A percentile compares a stretch with the other conserved stretches of the same genome.
Conservation (phyloP, 75 land plant species). For the Cryptomeria japonica region DNA sequence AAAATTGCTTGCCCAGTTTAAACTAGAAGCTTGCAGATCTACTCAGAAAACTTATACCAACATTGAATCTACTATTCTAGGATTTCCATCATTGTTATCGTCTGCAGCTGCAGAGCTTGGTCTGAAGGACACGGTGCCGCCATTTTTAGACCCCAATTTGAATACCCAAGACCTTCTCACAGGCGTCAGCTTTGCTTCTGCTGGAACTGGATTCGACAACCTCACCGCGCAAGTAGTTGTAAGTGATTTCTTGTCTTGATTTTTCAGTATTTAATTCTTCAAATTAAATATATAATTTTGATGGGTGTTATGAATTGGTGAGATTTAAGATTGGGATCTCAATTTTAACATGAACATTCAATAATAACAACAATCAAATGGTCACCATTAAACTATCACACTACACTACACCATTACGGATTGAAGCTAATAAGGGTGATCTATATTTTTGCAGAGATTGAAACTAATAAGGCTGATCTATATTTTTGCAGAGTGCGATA, state of each 20-base stretch:
- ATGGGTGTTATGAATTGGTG: no score
- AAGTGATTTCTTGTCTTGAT: neutral
- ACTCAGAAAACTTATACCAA: no score
- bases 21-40: no score
- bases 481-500: conserved; percentile 38
- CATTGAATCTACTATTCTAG: neutral
- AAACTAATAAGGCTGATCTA: neutral
- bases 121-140: conserved; percentile 26
- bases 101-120: conserved; percentile 40
- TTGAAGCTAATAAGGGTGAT: neutral
- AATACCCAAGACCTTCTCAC: conserved; percentile 28
- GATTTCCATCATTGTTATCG: neutral
- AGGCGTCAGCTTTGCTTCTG: conserved; percentile 80
- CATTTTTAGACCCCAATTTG: conserved; percentile 43
- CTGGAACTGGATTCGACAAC: conserved; percentile 68
- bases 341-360: no score
- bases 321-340: no score
- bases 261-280: no score
- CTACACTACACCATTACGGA: no score
- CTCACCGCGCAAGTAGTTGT: conserved; percentile 51
- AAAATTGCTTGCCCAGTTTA: no score
- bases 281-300: no score
- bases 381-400: no score
- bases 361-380: no score
- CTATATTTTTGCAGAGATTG: conserved; percentile 24